Evolutionary conservation across 306 rosid species (phyloP).

Genomic region (Hippophae rhamnoides): DNA sequence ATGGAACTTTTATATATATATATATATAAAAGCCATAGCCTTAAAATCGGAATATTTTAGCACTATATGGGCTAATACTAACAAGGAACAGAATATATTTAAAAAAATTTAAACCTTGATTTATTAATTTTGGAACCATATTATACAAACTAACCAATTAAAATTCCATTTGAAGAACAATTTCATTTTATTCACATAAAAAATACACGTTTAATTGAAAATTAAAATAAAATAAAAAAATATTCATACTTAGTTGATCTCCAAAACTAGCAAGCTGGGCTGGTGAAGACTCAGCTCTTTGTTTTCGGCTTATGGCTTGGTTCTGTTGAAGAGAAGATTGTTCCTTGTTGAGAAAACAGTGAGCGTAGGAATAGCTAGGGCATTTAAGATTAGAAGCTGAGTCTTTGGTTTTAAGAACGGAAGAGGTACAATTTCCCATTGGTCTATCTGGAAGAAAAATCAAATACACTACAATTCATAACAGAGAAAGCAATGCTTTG

Average conservation of each 20-base stretch:
- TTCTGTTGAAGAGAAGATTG: conserved; percentile 9
- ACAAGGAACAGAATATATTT: too few species aligned
- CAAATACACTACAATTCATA: background rate
- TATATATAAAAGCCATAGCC: too few species aligned
- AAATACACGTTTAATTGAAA: too few species aligned
- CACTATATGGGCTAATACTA: too few species aligned
- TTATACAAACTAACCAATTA: too few species aligned
- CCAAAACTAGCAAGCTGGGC: conserved; percentile 11
- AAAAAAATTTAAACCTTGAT: too few species aligned
- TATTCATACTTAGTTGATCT: conserved; percentile 12
- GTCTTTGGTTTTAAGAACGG: conserved; percentile 15
- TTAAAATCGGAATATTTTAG: too few species aligned
- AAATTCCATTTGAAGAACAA: too few species aligned
- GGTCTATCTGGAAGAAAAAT: background rate
- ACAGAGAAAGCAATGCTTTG: background rate
- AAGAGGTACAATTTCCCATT: conserved; percentile 30
- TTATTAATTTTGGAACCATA: too few species aligned
- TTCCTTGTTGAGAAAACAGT: background rate
- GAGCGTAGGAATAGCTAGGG: conserved; percentile 14
- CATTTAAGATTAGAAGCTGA: conserved; percentile 12
- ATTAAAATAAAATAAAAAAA: too few species aligned
- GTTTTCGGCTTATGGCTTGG: background rate
- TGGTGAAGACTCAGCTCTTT: conserved; percentile 2
- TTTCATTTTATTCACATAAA: too few species aligned
- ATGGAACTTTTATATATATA: too few species aligned